Evolutionary conservation across 1,139 yeast species (phyloP).

Genomic region (Magnusiomyces suaveolens): DNA sequence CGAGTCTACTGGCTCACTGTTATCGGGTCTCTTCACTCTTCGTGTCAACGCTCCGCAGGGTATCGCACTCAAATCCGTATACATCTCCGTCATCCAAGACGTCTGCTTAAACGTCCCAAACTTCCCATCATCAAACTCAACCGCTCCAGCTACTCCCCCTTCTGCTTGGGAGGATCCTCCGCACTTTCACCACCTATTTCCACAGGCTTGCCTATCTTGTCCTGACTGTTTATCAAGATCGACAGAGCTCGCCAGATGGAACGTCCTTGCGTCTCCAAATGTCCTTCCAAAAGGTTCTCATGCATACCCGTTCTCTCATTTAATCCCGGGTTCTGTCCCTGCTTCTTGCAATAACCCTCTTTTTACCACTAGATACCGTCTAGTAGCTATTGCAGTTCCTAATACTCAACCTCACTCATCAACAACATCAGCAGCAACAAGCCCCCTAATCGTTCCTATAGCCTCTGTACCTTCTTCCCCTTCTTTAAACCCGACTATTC

Average conservation of each 20-base stretch:
- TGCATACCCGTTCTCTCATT: conserved; percentile 88
- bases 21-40: conserved; percentile 56
- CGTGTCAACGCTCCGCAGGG: conserved; percentile 23
- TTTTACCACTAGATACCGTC: conserved; percentile 56
- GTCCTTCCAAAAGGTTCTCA: conserved; percentile 56
- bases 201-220: neutral
- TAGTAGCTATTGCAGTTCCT: conserved; percentile 53
- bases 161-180: neutral
- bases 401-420: conserved; percentile 21
- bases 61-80: conserved; percentile 45
- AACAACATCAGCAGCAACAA: neutral
- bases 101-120: conserved; percentile 30
- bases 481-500: conserved; percentile 3
- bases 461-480: neutral
- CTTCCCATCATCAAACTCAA: conserved; percentile 1
- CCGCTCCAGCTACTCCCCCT: neutral
- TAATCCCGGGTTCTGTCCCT: conserved; percentile 84
- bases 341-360: conserved; percentile 56
- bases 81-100: conserved; percentile 60
- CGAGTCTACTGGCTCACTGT: conserved; percentile 76
- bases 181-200: neutral
- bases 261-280: conserved; percentile 52
- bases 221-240: conserved; percentile 40
- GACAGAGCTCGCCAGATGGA: conserved; percentile 78
- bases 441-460: neutral